Conservation (phyloP, 805 yeast species). For the Yamadazyma sp. region DNA sequence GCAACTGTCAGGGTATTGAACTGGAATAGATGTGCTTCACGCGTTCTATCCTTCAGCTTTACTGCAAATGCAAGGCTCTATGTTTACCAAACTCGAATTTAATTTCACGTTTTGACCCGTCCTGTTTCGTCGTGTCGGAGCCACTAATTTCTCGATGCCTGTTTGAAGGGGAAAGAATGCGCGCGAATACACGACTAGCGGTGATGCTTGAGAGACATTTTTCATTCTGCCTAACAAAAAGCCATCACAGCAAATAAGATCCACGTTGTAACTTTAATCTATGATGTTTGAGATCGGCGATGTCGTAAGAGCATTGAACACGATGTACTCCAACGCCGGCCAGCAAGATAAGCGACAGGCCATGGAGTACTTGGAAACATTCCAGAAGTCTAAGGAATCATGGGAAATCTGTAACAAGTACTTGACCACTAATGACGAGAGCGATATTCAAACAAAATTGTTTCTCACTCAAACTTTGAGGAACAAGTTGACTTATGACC, state of each 20-base stretch:
- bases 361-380: conserved; percentile 62
- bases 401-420: conserved; percentile 71
- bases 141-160: too few relatives aligned
- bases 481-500: conserved; percentile 80
- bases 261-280: too few relatives aligned
- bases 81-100: background rate
- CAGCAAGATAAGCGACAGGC: conserved; percentile 51
- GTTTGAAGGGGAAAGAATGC: too few relatives aligned
- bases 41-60: too few relatives aligned
- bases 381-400: conserved; percentile 80
- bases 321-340: conserved; percentile 45
- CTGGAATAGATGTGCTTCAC: too few relatives aligned
- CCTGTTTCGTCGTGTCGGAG: too few relatives aligned
- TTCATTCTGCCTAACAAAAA: background rate
- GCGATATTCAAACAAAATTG: conserved; percentile 59
- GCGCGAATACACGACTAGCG: conserved; percentile 3
- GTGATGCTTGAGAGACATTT: conserved; percentile 1
- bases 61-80: background rate
- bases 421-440: conserved; percentile 34
- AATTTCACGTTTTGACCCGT: background rate
- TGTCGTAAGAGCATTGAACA: conserved; percentile 46
- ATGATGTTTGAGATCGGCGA: conserved; percentile 20
- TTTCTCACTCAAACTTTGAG: conserved; percentile 92
- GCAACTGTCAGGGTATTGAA: too few relatives aligned
- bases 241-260: background rate